Evolutionary conservation across 805 yeast species (phyloP).

Genomic region (Hemisphaericaspora nanyangensis): DNA sequence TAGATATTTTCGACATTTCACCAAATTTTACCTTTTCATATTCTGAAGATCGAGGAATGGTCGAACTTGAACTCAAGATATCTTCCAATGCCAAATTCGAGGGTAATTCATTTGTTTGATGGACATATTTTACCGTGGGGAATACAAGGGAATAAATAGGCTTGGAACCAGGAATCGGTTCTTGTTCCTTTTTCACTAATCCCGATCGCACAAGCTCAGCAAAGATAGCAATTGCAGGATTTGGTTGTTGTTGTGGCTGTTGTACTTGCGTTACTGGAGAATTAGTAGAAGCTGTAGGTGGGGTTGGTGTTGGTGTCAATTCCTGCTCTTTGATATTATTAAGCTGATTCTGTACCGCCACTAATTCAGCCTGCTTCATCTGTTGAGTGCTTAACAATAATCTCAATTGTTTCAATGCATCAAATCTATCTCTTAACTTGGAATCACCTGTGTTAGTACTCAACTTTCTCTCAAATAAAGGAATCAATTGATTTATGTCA

Average conservation of each 20-base stretch:
- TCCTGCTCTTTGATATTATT: conserved; percentile 35
- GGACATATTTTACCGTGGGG: conserved; percentile 29
- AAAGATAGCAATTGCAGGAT: conserved; percentile 26
- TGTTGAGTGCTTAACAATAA: conserved; percentile 34
- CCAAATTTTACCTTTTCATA: conserved; percentile 31
- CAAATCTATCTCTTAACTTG: conserved; percentile 41
- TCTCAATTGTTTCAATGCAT: conserved; percentile 43
- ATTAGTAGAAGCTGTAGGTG: background rate
- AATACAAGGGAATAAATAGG: conserved; percentile 28
- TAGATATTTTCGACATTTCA: conserved; percentile 26
- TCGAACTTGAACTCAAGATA: conserved; percentile 13
- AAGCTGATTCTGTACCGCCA: conserved; percentile 36
- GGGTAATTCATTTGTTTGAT: conserved; percentile 13
- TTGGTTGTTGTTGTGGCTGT: conserved; percentile 7
- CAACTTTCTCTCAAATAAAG: conserved; percentile 40
- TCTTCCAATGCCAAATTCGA: conserved; percentile 20
- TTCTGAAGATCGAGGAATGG: conserved; percentile 23
- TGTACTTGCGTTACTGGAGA: background rate
- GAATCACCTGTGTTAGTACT: conserved; percentile 35
- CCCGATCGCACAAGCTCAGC: conserved; percentile 33
- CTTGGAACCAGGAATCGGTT: conserved; percentile 35
- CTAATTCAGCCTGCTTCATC: conserved; percentile 32
- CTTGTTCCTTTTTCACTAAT: conserved; percentile 37
- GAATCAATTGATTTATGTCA: conserved; percentile 36
- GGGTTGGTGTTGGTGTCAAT: conserved; percentile 8